Conservation (phyloP, 108 stramenopile genomes). For the Asterionellopsis glacialis region DNA sequence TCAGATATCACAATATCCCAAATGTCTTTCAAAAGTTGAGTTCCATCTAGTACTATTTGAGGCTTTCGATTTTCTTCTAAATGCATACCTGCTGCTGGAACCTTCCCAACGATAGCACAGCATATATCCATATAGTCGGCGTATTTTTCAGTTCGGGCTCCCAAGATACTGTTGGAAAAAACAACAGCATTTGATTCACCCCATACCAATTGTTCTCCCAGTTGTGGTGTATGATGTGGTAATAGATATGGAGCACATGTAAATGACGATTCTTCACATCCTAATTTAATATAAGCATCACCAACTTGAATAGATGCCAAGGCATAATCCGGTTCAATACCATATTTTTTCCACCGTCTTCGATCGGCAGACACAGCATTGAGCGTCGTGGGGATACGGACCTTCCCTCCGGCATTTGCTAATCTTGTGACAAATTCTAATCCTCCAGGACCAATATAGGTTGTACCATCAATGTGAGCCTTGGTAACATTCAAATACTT, state of each 20-base stretch:
- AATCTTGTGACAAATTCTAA: constrained; percentile 52
- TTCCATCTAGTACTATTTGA: constrained; percentile 48
- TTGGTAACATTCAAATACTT: constrained; percentile 33
- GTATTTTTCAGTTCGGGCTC: constrained; percentile 80
- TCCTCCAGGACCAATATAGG: constrained; percentile 79
- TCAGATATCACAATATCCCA: constrained; percentile 1
- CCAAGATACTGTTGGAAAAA: constrained; percentile 71
- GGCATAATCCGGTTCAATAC: constrained; percentile 40
- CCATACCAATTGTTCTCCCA: constrained; percentile 61
- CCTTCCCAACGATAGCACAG: constrained; percentile 64
- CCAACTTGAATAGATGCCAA: constrained; percentile 49
- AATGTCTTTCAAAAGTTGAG: constrained; percentile 21
- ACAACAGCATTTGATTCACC: constrained; percentile 86
- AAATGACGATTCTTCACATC: constrained; percentile 53
- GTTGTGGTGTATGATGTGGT: constrained; percentile 15
- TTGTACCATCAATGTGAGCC: constrained; percentile 82
- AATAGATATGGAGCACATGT: constrained; percentile 86
- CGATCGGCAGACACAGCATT: constrained; percentile 76
- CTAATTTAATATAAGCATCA: constrained; percentile 67
- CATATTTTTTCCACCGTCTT: constrained; percentile 55
- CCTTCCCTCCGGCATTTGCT: constrained; percentile 56
- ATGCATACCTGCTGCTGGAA: constrained; percentile 58
- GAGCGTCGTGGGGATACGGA: constrained; percentile 69
- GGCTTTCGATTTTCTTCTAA: constrained; percentile 46
- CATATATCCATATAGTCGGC: constrained; percentile 88